Conservation (phyloP, 352 stramenopile genomes). For the Phytophthora crassamura region DNA sequence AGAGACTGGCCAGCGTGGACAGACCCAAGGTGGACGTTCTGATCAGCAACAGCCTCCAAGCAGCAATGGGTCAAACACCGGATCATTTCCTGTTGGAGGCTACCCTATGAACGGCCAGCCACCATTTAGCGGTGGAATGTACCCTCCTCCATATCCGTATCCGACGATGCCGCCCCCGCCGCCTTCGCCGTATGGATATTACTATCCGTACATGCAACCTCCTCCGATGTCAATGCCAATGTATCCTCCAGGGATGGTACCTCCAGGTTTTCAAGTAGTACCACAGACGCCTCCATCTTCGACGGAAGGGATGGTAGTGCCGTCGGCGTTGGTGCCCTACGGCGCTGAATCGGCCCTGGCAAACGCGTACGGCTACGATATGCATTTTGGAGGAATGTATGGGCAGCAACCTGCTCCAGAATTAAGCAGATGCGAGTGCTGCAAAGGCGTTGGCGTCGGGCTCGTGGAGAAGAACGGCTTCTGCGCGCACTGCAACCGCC, state of each 20-base stretch:
- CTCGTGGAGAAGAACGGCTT: slow-evolving; percentile 77
- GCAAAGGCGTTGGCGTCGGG: slow-evolving; percentile 56
- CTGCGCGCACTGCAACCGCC: slow-evolving; percentile 72
- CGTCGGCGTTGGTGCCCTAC: slow-evolving; percentile 50
- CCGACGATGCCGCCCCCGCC: slow-evolving; percentile 39
- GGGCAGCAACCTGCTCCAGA: slow-evolving; percentile 32
- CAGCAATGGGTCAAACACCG: slow-evolving; percentile 12
- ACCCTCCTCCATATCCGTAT: slow-evolving; percentile 43
- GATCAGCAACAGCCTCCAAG: slow-evolving; percentile 1
- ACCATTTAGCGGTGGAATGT: slow-evolving; percentile 37
- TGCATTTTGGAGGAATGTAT: slow-evolving; percentile 18
- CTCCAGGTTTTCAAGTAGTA: slow-evolving; percentile 31
- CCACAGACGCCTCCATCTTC: slow-evolving; percentile 28
- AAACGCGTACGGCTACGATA: slow-evolving; percentile 24
- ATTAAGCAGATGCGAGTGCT: slow-evolving; percentile 61
- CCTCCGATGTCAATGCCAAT: slow-evolving; percentile 35
- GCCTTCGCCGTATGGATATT: slow-evolving; percentile 46
- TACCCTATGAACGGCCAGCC: slow-evolving; percentile 21
- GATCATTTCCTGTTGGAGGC: slow-evolving; percentile 1
- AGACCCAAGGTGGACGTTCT: not conserved
- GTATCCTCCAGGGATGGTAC: slow-evolving; percentile 38
- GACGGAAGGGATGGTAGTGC: slow-evolving; percentile 19
- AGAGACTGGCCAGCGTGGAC: slow-evolving; percentile 4
- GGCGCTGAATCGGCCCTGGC: slow-evolving; percentile 23
- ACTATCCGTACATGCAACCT: slow-evolving; percentile 48